Percentiles rank a stretch among this genome's conserved stretches.
Evolutionary conservation across 495 filamentous ascomycete species (phyloP).

Genomic region (Lasiosphaeris hirsuta): DNA sequence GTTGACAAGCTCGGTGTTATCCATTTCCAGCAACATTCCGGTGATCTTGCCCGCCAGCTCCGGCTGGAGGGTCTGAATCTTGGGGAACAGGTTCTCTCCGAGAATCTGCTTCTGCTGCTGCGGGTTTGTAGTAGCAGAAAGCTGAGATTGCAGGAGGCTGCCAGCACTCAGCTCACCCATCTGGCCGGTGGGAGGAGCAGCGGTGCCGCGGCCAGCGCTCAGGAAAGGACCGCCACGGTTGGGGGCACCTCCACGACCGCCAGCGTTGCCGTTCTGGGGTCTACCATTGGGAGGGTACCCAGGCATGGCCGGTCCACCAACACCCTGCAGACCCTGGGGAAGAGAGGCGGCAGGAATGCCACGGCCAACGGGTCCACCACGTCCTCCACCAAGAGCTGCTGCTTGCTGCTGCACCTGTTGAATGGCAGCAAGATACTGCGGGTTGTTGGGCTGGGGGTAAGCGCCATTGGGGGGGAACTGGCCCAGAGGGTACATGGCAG

Average conservation of each 20-base stretch:
- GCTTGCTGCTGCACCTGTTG: conserved; percentile 62
- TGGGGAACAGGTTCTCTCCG: conserved; percentile 95
- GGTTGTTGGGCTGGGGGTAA: conserved; percentile 47
- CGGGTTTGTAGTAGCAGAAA: conserved; percentile 50
- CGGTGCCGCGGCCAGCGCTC: conserved; percentile 56
- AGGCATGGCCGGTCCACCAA: conserved; percentile 58
- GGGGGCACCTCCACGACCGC: conserved; percentile 39
- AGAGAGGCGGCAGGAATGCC: conserved; percentile 64
- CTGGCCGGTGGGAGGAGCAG: conserved; percentile 20
- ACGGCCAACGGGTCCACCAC: conserved; percentile 68
- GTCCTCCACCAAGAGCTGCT: conserved; percentile 60
- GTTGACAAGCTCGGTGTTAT: conserved; percentile 85
- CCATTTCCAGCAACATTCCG: conserved; percentile 99
- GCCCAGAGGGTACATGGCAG: conserved; percentile 69
- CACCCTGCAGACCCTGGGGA: conserved; percentile 45
- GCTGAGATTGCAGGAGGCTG: conserved; percentile 48
- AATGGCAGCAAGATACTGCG: conserved; percentile 60
- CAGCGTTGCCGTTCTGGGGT: conserved; percentile 37
- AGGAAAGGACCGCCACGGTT: conserved; percentile 32
- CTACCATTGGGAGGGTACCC: conserved; percentile 55
- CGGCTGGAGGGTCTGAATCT: conserved; percentile 90
- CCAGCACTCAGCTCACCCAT: conserved; percentile 37
- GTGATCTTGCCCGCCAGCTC: conserved; percentile 98
- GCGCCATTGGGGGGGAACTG: conserved; percentile 67
- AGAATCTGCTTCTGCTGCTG: conserved; percentile 95